Evolutionary conservation across 495 filamentous ascomycete genomes (phyloP).

Genomic region (Penicillium silybi): DNA sequence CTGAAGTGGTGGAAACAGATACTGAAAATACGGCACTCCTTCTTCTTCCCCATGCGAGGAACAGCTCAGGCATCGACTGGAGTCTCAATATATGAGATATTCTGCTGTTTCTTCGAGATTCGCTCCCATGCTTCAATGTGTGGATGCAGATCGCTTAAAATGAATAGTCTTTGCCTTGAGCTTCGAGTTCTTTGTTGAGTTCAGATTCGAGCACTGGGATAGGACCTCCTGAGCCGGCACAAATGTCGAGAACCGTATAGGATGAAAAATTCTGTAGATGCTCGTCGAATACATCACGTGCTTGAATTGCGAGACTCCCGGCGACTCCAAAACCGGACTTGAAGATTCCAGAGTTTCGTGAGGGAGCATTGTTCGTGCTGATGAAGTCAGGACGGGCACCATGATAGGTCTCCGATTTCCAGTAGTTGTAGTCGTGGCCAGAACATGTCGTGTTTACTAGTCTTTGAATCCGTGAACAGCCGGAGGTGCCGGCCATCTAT

Average conservation of each 20-base stretch:
- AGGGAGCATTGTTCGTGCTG: neutral
- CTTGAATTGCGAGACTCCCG: neutral
- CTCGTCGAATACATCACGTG: conserved; percentile 2
- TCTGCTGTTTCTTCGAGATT: conserved; percentile 43
- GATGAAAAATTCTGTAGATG: conserved; percentile 36
- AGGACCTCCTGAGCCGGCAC: conserved; percentile 68
- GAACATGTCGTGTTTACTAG: neutral
- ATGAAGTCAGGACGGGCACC: conserved; percentile 1
- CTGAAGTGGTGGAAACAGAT: conserved; percentile 77
- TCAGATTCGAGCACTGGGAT: conserved; percentile 58
- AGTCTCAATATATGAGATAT: conserved; percentile 51
- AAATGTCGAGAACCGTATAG: conserved; percentile 67
- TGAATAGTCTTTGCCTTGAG: conserved; percentile 38
- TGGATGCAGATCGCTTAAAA: conserved; percentile 68
- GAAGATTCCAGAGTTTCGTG: neutral
- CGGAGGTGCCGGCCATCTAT: neutral
- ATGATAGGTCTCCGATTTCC: conserved; percentile 1
- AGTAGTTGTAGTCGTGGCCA: neutral
- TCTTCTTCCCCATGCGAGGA: conserved; percentile 12
- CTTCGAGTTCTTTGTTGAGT: conserved; percentile 44
- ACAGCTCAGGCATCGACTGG: conserved; percentile 60
- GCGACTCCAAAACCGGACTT: neutral
- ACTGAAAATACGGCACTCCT: conserved; percentile 62
- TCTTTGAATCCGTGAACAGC: neutral
- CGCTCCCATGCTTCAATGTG: conserved; percentile 58